phyloP scores from a whole-genome alignment of 2,329 filamentous ascomycete genomes.

The Sordariomycetes sp. region DNA sequence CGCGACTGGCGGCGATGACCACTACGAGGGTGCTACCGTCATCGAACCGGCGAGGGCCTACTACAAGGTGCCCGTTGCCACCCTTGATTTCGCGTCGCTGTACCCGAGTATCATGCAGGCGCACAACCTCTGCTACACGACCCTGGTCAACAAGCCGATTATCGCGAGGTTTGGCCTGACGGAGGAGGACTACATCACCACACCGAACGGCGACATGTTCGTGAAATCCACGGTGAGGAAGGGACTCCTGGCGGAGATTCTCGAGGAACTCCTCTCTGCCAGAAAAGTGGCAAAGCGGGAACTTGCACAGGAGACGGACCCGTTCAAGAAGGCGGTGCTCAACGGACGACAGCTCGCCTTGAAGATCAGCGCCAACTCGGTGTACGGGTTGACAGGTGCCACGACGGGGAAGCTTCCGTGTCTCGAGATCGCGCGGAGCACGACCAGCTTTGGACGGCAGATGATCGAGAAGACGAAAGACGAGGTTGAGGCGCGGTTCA shows the following conservation, averaged over 20 bases:
- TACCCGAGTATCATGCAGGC: constrained; percentile 99
- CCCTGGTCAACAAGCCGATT: constrained; percentile 64
- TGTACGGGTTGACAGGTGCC: constrained; percentile 93
- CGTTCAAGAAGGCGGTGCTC: constrained; percentile 94
- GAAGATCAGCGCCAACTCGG: constrained; percentile 95
- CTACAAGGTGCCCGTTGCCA: constrained; percentile 90
- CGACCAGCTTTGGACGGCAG: constrained; percentile 90
- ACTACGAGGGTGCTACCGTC: constrained; percentile 96
- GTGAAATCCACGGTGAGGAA: constrained; percentile 83
- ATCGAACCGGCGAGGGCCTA: constrained; percentile 92
- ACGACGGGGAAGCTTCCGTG: constrained; percentile 94
- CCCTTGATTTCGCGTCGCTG: constrained; percentile 95
- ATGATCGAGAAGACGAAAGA: constrained; percentile 98
- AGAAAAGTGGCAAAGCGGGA: constrained; percentile 93
- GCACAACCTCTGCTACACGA: constrained; percentile 97
- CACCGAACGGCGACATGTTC: constrained; percentile 89
- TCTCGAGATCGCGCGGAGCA: constrained; percentile 89
- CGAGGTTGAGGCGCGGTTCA: constrained; percentile 87
- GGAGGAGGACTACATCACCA: constrained; percentile 93
- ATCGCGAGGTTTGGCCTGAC: constrained; percentile 67
- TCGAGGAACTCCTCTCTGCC: constrained; percentile 84
- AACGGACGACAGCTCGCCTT: constrained; percentile 94
- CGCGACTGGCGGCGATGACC: constrained; percentile 63
- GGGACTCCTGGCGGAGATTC: constrained; percentile 85
- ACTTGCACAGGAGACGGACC: constrained; percentile 76